Conservation (phyloP, 208 protist genomes). For the Leishmania tarentolae region DNA sequence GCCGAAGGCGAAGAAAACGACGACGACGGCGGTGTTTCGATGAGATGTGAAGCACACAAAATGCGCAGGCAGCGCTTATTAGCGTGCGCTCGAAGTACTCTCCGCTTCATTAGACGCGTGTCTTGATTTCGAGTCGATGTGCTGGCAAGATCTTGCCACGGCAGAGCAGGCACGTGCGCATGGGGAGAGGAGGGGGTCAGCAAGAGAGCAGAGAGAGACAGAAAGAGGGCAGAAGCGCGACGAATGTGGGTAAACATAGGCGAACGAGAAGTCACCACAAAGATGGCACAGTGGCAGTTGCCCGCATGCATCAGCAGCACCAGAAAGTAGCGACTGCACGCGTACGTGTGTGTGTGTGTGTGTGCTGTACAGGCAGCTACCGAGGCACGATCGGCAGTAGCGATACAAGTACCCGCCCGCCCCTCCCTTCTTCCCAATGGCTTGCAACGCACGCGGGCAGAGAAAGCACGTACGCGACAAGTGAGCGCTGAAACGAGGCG, state of each 20-base stretch:
- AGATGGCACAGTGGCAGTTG: neutral
- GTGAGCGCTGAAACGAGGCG: neutral
- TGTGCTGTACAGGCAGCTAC: neutral
- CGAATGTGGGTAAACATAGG: slow-evolving; percentile 2
- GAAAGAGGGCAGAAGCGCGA: neutral
- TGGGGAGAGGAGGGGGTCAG: neutral
- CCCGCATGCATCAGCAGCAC: neutral
- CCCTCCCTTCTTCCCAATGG: neutral
- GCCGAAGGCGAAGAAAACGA: neutral
- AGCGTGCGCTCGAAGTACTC: slow-evolving; percentile 74
- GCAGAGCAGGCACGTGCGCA: neutral
- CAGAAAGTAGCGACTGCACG: neutral
- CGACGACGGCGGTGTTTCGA: slow-evolving; percentile 17
- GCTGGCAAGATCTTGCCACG: neutral
- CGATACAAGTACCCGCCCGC: neutral
- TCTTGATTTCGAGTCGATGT: neutral
- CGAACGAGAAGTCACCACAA: neutral
- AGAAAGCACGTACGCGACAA: neutral
- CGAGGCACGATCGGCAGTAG: neutral
- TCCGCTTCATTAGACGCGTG: slow-evolving; percentile 62
- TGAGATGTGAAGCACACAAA: slow-evolving; percentile 57
- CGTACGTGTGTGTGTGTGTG: neutral
- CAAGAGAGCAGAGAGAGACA: neutral
- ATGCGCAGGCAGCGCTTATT: slow-evolving; percentile 81
- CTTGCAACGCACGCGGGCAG: neutral